These are phyloP conservation scores for Citrus mangshanensis DNA, from an alignment of 345 rosid species.

Conservation along the genomic window DNA sequence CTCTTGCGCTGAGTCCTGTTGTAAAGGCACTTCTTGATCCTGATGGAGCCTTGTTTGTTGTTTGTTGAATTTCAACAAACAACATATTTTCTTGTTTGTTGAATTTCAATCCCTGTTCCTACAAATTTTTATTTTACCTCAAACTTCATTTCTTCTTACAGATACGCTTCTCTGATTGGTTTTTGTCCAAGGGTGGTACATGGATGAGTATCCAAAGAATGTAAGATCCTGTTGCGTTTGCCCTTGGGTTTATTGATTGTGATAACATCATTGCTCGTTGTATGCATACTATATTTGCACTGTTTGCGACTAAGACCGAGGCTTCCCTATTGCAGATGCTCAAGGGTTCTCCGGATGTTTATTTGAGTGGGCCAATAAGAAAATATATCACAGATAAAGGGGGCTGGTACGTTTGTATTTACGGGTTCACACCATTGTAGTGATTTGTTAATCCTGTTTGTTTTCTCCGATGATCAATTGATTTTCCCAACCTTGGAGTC, in stretches of 20 bases:
- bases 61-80: not conserved
- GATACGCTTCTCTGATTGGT: constrained; percentile 99
- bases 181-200: constrained; percentile 68
- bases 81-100: constrained; percentile 7
- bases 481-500: not conserved
- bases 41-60: constrained; percentile 66
- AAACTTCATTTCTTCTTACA: constrained; percentile 30
- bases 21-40: constrained; percentile 88
- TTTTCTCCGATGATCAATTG: not conserved
- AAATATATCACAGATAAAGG: constrained; percentile 82
- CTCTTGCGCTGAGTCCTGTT: constrained; percentile 94
- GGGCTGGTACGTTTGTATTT: constrained; percentile 57
- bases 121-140: not conserved
- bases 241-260: constrained; percentile 97
- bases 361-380: constrained; percentile 91
- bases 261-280: constrained; percentile 98
- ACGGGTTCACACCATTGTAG: not conserved
- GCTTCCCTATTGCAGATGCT: constrained; percentile 98
- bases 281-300: constrained; percentile 96
- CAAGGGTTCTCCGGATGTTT: constrained; percentile 93
- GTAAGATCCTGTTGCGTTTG: constrained; percentile 99
- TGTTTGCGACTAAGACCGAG: constrained; percentile 96
- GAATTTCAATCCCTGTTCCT: not conserved
- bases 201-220: constrained; percentile 32
- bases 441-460: not conserved